Evolutionary conservation across 495 filamentous ascomycete genomes (phyloP), one percentile per base, ranked within the genome.

Genomic region (Neurospora pannonica): DNA sequence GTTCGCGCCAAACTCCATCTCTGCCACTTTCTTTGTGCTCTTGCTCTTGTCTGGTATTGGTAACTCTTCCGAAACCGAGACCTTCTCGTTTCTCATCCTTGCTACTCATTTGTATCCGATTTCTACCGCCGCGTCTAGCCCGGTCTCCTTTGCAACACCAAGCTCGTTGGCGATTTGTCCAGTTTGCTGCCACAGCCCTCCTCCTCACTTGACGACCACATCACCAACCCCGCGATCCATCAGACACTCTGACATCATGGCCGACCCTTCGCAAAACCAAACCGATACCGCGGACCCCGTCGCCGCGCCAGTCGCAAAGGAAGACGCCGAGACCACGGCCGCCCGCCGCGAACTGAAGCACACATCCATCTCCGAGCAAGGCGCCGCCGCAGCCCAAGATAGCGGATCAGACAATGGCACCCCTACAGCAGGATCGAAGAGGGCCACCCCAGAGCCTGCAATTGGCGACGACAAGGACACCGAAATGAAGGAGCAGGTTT

Each of bases 281-380:
- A 79, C 76, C 77, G 79, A 82, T 71, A 77, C 78, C 42, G 77
- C 78, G 19, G 80, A 82, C 70, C 73, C 74, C 31, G 73, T 78
- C 74, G 77, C 78, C 62, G 60, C 73, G 21, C 74, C 46, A 19
- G 71, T 74, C 54, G 70, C 76, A 9, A 83, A 81, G 70, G 87
- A 89, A 43, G 87, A 89, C 76, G 82, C 87, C 62, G 87, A 87
- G 73, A 89, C 87, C 21, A 85, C 83, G 31, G 86, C 86, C 62
- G 85, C 87, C 19, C 83, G 87, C 40, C 83, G 87, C 70, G 87
- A 89, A 78, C 81, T 89, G 69, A 85, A 84, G 80, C 86, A 88
- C 43, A 87, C 87, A 0, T 80, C 81, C 17, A 87, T 89, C 75
- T 88, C 86, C 19, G 74, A 72, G 15, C 77, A 78, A 24, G 13